phyloP scores from a whole-genome alignment of 202 grass and related monocot species.

The Musa balbisiana region DNA sequence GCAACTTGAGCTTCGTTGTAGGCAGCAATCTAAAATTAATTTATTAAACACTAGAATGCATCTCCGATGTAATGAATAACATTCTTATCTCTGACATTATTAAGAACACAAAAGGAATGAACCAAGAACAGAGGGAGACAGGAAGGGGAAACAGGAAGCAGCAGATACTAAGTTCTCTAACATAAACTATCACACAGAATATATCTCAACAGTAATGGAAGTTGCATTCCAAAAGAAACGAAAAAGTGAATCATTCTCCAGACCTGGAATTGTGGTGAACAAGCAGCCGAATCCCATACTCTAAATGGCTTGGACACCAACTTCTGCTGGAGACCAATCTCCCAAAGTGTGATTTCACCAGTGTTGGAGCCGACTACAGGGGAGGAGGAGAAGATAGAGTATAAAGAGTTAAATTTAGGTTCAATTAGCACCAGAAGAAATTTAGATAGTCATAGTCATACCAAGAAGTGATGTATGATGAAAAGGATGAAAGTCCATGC shows the following conservation, averaged over 20 bases:
- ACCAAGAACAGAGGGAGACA: too few relatives aligned
- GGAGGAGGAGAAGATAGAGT: slow-evolving; percentile 10
- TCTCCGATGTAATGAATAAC: too few relatives aligned
- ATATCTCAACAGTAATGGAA: too few relatives aligned
- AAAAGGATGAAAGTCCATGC: slow-evolving; percentile 95
- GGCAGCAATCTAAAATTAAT: too few relatives aligned
- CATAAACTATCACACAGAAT: too few relatives aligned
- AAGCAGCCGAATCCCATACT: slow-evolving; percentile 49
- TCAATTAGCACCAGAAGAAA: slow-evolving; percentile 15
- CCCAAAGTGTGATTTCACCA: slow-evolving; percentile 88
- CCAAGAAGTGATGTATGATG: slow-evolving; percentile 81
- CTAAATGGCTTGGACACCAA: slow-evolving; percentile 80
- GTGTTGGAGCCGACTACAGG: slow-evolving; percentile 60
- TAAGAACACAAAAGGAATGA: too few relatives aligned
- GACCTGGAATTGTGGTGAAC: slow-evolving; percentile 55
- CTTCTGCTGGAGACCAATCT: slow-evolving; percentile 61
- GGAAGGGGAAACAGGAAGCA: too few relatives aligned
- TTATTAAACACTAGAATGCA: too few relatives aligned
- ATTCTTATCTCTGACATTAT: too few relatives aligned
- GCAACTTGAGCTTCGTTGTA: too few relatives aligned
- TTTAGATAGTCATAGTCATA: slow-evolving; percentile 23
- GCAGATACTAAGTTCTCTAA: too few relatives aligned
- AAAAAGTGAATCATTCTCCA: not conserved
- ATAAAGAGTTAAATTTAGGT: not conserved
- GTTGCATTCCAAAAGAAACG: not conserved